Evolutionary conservation across 2,329 filamentous ascomycete species (phyloP).

Genomic region (Colletotrichum neosansevieriae): DNA sequence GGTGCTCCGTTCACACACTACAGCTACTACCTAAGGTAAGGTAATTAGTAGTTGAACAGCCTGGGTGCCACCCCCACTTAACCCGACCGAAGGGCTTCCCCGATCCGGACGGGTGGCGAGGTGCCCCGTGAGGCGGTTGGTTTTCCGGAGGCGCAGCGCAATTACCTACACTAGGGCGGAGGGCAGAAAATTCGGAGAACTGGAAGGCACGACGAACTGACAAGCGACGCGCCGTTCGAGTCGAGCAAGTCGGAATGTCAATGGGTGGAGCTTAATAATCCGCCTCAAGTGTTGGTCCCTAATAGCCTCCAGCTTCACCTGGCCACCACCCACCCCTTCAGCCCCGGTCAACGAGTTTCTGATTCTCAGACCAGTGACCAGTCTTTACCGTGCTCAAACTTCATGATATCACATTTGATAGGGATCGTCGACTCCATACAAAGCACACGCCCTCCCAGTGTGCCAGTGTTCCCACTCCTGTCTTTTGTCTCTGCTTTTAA

Average conservation of each 20-base stretch:
- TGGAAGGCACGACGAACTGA: no score
- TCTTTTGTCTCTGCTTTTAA: neutral
- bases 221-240: no score
- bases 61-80: no score
- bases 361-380: neutral
- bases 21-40: no score
- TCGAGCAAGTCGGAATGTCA: neutral
- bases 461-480: neutral
- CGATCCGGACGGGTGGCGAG: no score
- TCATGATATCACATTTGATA: constrained; percentile 22
- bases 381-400: neutral
- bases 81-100: no score
- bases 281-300: constrained; percentile 1
- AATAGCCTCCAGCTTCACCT: neutral
- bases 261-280: neutral
- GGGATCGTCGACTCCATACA: constrained; percentile 3
- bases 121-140: no score
- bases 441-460: neutral
- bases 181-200: no score
- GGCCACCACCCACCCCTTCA: no score
- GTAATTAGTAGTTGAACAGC: no score
- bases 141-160: neutral
- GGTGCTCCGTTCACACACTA: constrained; percentile 4
- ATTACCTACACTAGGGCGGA: no score
- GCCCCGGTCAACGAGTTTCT: no score